phyloP scores from a whole-genome alignment of 2,329 filamentous ascomycete species.

The Chaetomiaceae sp. region DNA sequence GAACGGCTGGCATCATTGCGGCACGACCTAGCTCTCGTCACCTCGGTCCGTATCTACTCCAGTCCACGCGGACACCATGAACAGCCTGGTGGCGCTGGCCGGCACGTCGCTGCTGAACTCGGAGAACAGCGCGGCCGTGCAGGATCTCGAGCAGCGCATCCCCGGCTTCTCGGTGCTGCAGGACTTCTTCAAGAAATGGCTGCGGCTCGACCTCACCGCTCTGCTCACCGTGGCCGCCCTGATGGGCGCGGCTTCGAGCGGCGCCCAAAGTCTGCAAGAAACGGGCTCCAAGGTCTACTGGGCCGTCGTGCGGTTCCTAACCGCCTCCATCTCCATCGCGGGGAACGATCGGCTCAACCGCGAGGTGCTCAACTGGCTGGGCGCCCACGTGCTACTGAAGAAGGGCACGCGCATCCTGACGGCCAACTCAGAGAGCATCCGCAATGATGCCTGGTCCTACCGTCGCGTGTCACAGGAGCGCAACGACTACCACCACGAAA shows the following conservation, averaged over 20 bases:
- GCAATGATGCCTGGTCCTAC: conserved; percentile 30
- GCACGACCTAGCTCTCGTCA: too few species aligned
- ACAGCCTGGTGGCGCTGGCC: conserved; percentile 19
- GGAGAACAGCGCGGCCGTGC: conserved; percentile 3
- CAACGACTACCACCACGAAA: conserved; percentile 30
- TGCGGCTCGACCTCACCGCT: conserved; percentile 31
- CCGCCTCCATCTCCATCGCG: conserved; percentile 33
- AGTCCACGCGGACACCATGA: conserved; percentile 9
- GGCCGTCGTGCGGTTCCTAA: conserved; percentile 33
- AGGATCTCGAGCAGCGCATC: conserved; percentile 23
- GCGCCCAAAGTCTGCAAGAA: conserved; percentile 27
- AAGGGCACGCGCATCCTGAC: conserved; percentile 31
- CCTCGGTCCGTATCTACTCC: too few species aligned
- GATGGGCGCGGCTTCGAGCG: conserved; percentile 30
- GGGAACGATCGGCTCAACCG: conserved; percentile 33
- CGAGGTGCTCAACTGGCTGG: conserved; percentile 35
- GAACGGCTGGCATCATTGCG: too few species aligned
- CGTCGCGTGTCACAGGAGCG: conserved; percentile 23
- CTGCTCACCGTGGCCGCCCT: conserved; percentile 30
- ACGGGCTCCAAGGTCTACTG: conserved; percentile 30
- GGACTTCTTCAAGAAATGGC: conserved; percentile 31
- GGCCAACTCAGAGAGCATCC: conserved; percentile 29
- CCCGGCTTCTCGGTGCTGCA: conserved; percentile 28
- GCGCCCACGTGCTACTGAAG: conserved; percentile 29
- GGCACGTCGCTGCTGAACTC: conserved; percentile 17